phyloP scores from a whole-genome alignment of 345 rosid genomes.

The Reutealis trisperma region DNA sequence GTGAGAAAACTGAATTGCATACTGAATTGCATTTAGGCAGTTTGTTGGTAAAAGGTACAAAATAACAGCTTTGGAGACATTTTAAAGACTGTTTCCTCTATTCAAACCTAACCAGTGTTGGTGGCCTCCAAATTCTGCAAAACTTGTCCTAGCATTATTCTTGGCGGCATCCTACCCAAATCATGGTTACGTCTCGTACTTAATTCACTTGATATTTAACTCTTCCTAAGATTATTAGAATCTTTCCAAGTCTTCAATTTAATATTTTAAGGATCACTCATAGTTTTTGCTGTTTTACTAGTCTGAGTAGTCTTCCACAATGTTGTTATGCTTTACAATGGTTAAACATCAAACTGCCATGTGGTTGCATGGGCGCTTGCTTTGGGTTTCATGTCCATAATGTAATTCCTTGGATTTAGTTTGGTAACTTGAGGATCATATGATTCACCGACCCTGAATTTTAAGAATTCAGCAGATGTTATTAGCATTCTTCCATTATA shows the following conservation, averaged over 20 bases:
- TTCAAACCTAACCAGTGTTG: neutral
- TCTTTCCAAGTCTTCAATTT: neutral
- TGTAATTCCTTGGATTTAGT: too few relatives aligned
- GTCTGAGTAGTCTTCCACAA: too few relatives aligned
- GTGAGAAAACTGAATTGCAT: conserved; percentile 35
- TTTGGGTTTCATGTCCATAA: too few relatives aligned
- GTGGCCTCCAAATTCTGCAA: neutral
- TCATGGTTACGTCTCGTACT: neutral
- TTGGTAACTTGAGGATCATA: too few relatives aligned
- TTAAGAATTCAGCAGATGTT: neutral
- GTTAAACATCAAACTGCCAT: too few relatives aligned
- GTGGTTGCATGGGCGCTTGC: too few relatives aligned
- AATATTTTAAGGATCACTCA: neutral
- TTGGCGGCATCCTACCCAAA: neutral
- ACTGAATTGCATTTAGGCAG: neutral
- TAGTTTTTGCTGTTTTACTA: neutral
- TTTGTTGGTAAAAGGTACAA: neutral
- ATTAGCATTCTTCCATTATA: neutral
- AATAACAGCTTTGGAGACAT: neutral
- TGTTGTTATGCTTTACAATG: neutral
- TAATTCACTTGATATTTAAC: neutral
- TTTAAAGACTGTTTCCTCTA: neutral
- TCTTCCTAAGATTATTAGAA: neutral
- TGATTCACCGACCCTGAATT: too few relatives aligned
- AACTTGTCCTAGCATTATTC: neutral